Conservation (phyloP, 2,329 filamentous ascomycete species). For the Chaetothyriales sp. region DNA sequence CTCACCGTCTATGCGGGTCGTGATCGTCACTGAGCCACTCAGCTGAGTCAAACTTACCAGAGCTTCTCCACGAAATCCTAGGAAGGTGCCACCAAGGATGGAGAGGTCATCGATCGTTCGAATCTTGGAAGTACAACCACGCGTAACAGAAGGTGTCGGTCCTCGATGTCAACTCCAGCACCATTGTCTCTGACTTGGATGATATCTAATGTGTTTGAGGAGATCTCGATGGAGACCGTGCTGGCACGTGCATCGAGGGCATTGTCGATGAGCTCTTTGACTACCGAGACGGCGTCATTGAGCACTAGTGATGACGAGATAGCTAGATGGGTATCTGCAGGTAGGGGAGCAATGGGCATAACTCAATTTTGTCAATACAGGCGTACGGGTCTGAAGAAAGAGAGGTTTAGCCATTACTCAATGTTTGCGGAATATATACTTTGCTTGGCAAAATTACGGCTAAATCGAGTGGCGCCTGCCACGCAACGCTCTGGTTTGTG, state of each 20-base stretch:
- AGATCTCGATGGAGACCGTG: conserved; percentile 44
- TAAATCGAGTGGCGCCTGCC: not conserved
- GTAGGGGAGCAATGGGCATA: conserved; percentile 36
- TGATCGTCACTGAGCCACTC: conserved; percentile 39
- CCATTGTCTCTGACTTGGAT: conserved; percentile 54
- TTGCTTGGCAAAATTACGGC: not conserved
- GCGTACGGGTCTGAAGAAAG: not conserved
- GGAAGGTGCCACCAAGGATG: conserved; percentile 40
- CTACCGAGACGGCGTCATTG: conserved; percentile 41
- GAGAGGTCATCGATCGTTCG: conserved; percentile 42
- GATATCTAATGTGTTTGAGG: conserved; percentile 44
- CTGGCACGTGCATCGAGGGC: conserved; percentile 50
- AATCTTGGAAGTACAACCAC: conserved; percentile 53
- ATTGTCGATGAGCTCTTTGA: conserved; percentile 56
- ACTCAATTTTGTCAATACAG: not conserved
- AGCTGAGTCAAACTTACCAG: conserved; percentile 49
- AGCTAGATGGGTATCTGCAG: conserved; percentile 31
- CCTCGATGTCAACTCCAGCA: conserved; percentile 43
- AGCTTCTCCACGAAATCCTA: conserved; percentile 54
- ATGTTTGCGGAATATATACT: not conserved
- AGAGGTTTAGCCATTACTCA: not conserved
- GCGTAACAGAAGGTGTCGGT: conserved; percentile 41
- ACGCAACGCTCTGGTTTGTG: not conserved
- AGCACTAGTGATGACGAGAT: conserved; percentile 46
- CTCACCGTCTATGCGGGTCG: conserved; percentile 45